Base-by-base conservation (phyloP, 2,329 filamentous ascomycete genomes). In the Curvularia verruculosa region DNA sequence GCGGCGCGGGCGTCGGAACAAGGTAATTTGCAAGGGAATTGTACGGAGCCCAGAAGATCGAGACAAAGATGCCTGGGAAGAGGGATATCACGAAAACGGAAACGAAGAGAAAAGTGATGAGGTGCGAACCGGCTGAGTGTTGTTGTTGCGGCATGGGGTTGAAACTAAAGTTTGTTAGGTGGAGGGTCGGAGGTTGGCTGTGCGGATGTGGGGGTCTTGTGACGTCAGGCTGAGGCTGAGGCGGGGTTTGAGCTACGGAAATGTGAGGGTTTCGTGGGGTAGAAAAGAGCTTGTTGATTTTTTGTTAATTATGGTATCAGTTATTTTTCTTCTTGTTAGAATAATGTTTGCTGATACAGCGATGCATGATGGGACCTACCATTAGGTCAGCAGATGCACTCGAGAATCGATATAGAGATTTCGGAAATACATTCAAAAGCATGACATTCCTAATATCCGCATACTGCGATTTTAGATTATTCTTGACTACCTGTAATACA, bases 81-180 rank as follows among this genome's bases (percentile, higher is more conserved):
- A 84, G 80, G 61, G 80, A 78, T 66, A 81, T 69, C 52, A 82
- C 76, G 75, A 85, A 79, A 72, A 81, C 70, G 56, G 73, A 61
- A 55, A 82, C 71, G 68, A 84, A 79, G 59, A 84, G 64, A 60
- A 81, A 70, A 6, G 76, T 79, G 59, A 76, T 78, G 48, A 70
- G 61, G 45, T 74, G 68, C 10, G 70, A 75, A 49, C 71, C 68
- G 23, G 73, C 66, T 21, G 67, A 63, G 57, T 65, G 56, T 29
- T 29, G 43, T 21, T 49, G 47, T 41, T 49, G 36, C 59, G 58
- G 58, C 51, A 58, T 59, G 40, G 28, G 54, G 57, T 61, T n/a
- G 62, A 66, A 60, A 28, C 26, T 19, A 46, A 59, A 47, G 41
- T 44, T 47, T 37, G 58, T 54, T 54, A 52, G 58, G 56, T 49